Percentiles rank a stretch among this genome's conserved stretches.
These are phyloP conservation scores for Porphyrellus sp. DNA, from an alignment of 1,284 basidiomycete species.

Conservation along the genomic window DNA sequence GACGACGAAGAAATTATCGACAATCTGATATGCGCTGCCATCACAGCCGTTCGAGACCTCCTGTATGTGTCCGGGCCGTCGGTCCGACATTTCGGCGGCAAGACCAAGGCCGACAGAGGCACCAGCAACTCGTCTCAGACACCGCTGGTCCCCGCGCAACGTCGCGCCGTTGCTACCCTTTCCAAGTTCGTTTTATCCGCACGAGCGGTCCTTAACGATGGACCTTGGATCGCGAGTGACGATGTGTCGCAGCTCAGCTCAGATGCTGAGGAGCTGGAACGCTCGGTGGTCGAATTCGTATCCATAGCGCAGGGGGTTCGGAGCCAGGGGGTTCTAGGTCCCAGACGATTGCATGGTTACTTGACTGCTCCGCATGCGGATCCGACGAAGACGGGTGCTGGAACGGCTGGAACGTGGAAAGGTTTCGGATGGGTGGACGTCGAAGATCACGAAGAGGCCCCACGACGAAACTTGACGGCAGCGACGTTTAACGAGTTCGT, in stretches of 20 bases:
- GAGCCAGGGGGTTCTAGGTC: slow-evolving; percentile 20
- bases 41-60: slow-evolving; percentile 34
- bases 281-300: slow-evolving; percentile 31
- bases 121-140: slow-evolving; percentile 34
- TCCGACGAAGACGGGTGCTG: slow-evolving; percentile 27
- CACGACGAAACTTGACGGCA: slow-evolving; percentile 25
- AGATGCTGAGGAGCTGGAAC: slow-evolving; percentile 33
- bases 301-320: slow-evolving; percentile 30
- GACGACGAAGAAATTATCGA: slow-evolving; percentile 33
- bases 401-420: slow-evolving; percentile 33
- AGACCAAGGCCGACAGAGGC: slow-evolving; percentile 14
- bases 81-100: slow-evolving; percentile 22
- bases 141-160: slow-evolving; percentile 36
- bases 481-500: slow-evolving; percentile 28
- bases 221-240: slow-evolving; percentile 26
- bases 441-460: slow-evolving; percentile 35
- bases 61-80: slow-evolving; percentile 36
- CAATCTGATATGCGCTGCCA: slow-evolving; percentile 21
- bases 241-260: slow-evolving; percentile 25
- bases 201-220: slow-evolving; percentile 33
- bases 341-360: slow-evolving; percentile 28
- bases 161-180: slow-evolving; percentile 36
- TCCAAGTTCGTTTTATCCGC: slow-evolving; percentile 38
- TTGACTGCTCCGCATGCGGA: slow-evolving; percentile 21
- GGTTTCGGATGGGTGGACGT: slow-evolving; percentile 35